phyloP scores from a whole-genome alignment of 1,284 basidiomycete species.

The Phlebopus sp. region DNA sequence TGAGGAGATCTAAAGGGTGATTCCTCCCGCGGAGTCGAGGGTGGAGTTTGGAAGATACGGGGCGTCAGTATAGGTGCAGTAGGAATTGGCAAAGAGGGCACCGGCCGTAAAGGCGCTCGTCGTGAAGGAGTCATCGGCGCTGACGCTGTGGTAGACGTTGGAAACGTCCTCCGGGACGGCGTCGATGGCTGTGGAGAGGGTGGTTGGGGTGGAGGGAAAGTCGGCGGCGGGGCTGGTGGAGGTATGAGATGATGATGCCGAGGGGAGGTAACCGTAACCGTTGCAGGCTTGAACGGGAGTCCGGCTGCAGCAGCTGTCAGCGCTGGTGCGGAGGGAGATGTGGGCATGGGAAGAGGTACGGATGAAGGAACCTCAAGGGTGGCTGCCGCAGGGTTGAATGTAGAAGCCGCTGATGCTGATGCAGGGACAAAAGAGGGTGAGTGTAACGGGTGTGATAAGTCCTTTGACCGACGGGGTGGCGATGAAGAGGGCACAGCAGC shows the following conservation, averaged over 20 bases:
- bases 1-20: constrained; percentile 22
- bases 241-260: constrained; percentile 30
- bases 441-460: constrained; percentile 3
- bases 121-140: constrained; percentile 9
- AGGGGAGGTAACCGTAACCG: constrained; percentile 10
- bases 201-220: constrained; percentile 29
- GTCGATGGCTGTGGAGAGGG: constrained; percentile 13
- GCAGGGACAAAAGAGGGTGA: constrained; percentile 11
- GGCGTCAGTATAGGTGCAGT: background rate
- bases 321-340: constrained; percentile 10
- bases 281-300: constrained; percentile 9
- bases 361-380: constrained; percentile 17
- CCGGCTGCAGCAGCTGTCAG: background rate
- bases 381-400: constrained; percentile 7
- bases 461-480: constrained; percentile 12
- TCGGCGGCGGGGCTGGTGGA: constrained; percentile 31
- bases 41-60: constrained; percentile 11
- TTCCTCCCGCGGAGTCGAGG: constrained; percentile 11
- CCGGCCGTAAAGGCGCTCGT: constrained; percentile 13
- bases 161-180: background rate
- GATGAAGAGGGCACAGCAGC: constrained; percentile 1
- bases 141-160: constrained; percentile 1
- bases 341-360: constrained; percentile 19
- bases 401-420: constrained; percentile 4
- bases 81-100: constrained; percentile 17